phyloP scores from a whole-genome alignment of 1,284 basidiomycete species.

The Entoloma clypeatum region DNA sequence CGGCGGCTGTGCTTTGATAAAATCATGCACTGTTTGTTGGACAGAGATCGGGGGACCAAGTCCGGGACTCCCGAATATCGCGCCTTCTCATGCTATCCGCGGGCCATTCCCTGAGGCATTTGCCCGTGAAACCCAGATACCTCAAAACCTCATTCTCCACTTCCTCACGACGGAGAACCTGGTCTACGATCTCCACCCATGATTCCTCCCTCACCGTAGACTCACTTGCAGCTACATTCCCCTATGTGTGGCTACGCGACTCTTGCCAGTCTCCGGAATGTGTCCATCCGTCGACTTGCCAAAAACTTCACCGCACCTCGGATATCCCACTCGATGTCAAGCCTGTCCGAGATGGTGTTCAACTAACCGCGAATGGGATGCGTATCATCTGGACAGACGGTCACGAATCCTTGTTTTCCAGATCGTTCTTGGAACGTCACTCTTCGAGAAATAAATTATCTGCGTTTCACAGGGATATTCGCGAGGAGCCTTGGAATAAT shows the following conservation, averaged over 20 bases:
- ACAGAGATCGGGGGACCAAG: too few relatives aligned
- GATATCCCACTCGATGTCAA: conserved; percentile 50
- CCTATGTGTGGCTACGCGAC: conserved; percentile 48
- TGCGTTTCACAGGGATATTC: conserved; percentile 18
- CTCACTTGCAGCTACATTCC: conserved; percentile 36
- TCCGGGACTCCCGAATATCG: too few relatives aligned
- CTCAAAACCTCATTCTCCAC: too few relatives aligned
- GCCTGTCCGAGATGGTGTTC: conserved; percentile 39
- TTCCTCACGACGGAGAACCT: too few relatives aligned
- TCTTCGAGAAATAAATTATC: conserved; percentile 26
- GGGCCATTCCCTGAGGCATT: too few relatives aligned
- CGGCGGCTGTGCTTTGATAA: too few relatives aligned
- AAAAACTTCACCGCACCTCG: conserved; percentile 73
- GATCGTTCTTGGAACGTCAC: conserved; percentile 48
- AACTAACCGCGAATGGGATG: conserved; percentile 37
- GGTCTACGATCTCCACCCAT: conserved; percentile 17
- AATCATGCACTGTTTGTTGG: too few relatives aligned
- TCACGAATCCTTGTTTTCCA: conserved; percentile 51
- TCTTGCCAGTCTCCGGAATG: conserved; percentile 47
- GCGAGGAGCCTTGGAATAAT: conserved; percentile 15
- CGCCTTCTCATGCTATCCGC: too few relatives aligned
- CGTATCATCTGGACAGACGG: conserved; percentile 56
- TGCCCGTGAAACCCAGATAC: too few relatives aligned
- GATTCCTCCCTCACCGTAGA: conserved; percentile 18
- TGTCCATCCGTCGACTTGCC: conserved; percentile 70